Conservation (phyloP, 2,329 filamentous ascomycete species). For the Myotisia sp. region DNA sequence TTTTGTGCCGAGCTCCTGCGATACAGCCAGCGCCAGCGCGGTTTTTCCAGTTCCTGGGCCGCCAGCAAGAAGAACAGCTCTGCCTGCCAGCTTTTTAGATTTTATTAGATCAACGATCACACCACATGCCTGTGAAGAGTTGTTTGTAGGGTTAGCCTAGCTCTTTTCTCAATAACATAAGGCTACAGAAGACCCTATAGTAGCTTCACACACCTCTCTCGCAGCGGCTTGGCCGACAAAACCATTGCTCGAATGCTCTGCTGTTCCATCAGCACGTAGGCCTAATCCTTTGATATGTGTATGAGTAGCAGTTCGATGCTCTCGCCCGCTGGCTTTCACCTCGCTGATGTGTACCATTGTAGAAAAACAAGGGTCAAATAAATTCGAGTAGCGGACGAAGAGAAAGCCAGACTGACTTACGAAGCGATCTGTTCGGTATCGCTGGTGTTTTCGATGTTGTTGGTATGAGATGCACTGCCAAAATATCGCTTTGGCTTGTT, state of each 20-base stretch:
- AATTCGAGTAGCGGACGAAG: no score
- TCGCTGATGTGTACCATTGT: constrained; percentile 81
- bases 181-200: neutral
- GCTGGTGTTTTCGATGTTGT: no score
- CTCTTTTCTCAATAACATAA: constrained; percentile 1
- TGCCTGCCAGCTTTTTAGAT: constrained; percentile 92
- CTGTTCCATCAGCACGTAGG: constrained; percentile 68
- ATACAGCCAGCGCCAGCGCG: constrained; percentile 84
- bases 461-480: no score
- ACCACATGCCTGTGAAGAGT: constrained; percentile 60
- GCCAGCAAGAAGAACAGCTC: constrained; percentile 82
- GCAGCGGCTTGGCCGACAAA: constrained; percentile 83
- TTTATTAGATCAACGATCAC: constrained; percentile 92
- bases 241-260: constrained; percentile 63
- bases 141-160: no score
- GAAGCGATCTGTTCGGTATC: no score
- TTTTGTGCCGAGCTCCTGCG: constrained; percentile 93
- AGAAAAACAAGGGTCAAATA: constrained; percentile 8
- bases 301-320: constrained; percentile 90
- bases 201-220: constrained; percentile 53
- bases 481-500: no score
- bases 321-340: constrained; percentile 85
- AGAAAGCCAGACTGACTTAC: no score
- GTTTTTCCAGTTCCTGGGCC: constrained; percentile 96
- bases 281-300: constrained; percentile 96